phyloP scores from a whole-genome alignment of 192 early-diverging fungal genomes.

The Oehlia diaphana region DNA sequence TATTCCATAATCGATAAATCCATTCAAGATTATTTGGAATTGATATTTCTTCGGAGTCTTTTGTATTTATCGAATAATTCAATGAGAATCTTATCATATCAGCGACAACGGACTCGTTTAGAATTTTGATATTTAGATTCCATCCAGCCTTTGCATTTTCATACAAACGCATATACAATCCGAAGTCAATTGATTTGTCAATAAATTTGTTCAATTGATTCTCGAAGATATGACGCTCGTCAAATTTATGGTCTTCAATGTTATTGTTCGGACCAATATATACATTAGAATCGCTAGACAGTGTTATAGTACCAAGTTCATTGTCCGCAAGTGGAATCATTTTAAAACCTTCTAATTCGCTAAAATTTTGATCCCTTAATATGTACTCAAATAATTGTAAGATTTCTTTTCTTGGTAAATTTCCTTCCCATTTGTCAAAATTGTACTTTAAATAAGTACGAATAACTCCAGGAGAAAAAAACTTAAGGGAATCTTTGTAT shows the following conservation, averaged over 20 bases:
- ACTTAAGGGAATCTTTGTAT: not conserved
- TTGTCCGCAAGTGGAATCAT: constrained; percentile 1
- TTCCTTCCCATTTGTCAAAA: not conserved
- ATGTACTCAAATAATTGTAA: not conserved
- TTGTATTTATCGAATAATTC: not conserved
- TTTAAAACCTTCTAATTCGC: not conserved
- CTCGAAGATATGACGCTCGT: not conserved
- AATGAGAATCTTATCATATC: not conserved
- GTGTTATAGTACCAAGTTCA: not conserved
- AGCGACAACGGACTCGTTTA: not conserved
- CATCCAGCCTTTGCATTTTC: not conserved
- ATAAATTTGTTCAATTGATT: constrained; percentile 6
- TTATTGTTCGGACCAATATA: not conserved
- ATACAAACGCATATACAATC: not conserved
- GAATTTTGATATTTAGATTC: constrained; percentile 4
- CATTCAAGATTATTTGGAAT: not conserved
- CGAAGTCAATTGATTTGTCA: not conserved
- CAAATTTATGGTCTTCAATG: not conserved
- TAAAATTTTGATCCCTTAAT: not conserved
- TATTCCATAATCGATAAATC: constrained; percentile 5
- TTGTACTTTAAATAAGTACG: not conserved
- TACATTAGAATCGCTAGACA: not conserved
- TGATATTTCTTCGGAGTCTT: not conserved
- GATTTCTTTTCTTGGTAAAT: not conserved
- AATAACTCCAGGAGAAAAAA: not conserved